phyloP scores from a whole-genome alignment of 352 stramenopile species.

The Phytophthora cactorum region DNA sequence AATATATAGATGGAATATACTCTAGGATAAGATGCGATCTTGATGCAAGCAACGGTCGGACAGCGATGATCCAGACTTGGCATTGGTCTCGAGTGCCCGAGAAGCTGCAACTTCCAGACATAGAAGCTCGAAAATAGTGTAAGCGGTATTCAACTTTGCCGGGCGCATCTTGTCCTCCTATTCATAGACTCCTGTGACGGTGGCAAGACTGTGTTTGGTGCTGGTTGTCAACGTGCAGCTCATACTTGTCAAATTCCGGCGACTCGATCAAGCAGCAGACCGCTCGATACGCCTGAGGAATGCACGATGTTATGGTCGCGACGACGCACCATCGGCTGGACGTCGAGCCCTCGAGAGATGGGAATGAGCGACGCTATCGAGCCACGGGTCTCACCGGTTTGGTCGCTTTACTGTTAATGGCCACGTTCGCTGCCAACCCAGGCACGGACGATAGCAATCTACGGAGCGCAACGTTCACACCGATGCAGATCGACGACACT shows the following conservation, averaged over 20 bases:
- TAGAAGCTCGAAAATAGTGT: too few relatives aligned
- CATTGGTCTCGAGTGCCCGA: too few relatives aligned
- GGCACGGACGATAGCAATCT: conserved; percentile 7
- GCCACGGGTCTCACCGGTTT: conserved; percentile 22
- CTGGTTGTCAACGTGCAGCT: background rate
- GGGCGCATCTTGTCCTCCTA: background rate
- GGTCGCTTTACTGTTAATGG: conserved; percentile 27
- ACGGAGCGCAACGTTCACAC: conserved; percentile 6
- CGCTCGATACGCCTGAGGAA: conserved; percentile 4
- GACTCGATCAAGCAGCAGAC: conserved; percentile 9
- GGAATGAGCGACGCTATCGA: conserved; percentile 17
- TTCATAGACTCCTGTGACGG: background rate
- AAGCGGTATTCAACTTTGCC: too few relatives aligned
- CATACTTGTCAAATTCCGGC: conserved; percentile 8
- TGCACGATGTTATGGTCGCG: conserved; percentile 24
- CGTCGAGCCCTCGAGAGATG: background rate
- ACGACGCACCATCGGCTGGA: conserved; percentile 33
- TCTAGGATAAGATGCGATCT: background rate
- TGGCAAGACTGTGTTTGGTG: background rate
- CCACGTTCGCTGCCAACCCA: conserved; percentile 10
- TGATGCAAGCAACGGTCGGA: background rate
- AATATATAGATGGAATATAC: background rate
- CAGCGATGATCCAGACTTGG: background rate
- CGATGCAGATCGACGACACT: conserved; percentile 18
- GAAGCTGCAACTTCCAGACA: too few relatives aligned